These are phyloP conservation scores for Pseudohalonectria lignicola DNA, from an alignment of 2,329 filamentous ascomycete genomes.

Conservation along the genomic window DNA sequence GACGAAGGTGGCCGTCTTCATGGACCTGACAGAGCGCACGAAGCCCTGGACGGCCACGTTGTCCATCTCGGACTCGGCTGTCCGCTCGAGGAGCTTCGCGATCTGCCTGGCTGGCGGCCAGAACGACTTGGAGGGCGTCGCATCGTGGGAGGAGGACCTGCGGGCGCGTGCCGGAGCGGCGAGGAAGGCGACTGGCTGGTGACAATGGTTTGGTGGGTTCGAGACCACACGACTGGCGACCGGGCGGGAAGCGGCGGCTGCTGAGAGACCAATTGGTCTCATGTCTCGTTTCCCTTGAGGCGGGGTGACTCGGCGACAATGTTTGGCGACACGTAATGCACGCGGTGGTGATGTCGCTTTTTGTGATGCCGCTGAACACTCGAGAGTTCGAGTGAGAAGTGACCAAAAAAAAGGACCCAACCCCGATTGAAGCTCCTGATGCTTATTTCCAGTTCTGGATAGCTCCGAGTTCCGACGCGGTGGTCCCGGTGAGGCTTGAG, in stretches of 20 bases:
- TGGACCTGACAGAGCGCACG: slow-evolving; percentile 73
- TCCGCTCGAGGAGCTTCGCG: slow-evolving; percentile 44
- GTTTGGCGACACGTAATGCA: too few relatives aligned
- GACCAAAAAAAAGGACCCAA: too few relatives aligned
- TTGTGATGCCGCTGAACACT: too few relatives aligned
- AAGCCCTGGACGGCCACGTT: slow-evolving; percentile 62
- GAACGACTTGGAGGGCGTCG: neutral
- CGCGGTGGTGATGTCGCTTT: too few relatives aligned
- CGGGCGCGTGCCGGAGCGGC: neutral
- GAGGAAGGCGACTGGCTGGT: too few relatives aligned
- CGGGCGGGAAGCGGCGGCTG: neutral
- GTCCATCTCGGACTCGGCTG: slow-evolving; percentile 28
- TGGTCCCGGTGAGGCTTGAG: too few relatives aligned
- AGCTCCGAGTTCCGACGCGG: too few relatives aligned
- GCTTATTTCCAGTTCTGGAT: too few relatives aligned
- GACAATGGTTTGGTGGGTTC: too few relatives aligned
- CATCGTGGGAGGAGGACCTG: neutral
- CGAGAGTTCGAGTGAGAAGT: too few relatives aligned
- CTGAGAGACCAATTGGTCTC: neutral
- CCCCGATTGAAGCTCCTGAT: too few relatives aligned
- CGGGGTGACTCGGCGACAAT: too few relatives aligned
- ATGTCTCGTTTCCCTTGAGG: neutral
- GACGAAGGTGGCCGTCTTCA: slow-evolving; percentile 76
- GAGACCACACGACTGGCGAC: neutral
- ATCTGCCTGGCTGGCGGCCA: slow-evolving; percentile 28